A percentile compares a stretch with the other conserved stretches of the same genome.
These are phyloP conservation scores for Beauveria medogensis DNA, from an alignment of 2,329 filamentous ascomycete species.

Conservation along the genomic window DNA sequence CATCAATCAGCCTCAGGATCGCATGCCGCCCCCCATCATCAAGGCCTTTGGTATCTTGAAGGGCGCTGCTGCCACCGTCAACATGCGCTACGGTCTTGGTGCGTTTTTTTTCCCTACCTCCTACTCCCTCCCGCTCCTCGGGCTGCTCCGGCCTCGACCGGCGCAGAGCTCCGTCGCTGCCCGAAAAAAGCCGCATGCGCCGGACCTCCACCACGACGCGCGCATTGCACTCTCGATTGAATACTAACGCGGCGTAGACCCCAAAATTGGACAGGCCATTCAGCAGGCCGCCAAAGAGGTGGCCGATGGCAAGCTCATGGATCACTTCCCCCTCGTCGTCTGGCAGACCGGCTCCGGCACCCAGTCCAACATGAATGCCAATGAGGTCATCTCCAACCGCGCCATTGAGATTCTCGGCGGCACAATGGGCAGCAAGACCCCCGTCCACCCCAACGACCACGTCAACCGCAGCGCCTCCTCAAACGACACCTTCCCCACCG, in stretches of 20 bases:
- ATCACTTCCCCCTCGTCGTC: conserved; percentile 97
- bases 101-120: conserved; percentile 20
- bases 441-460: conserved; percentile 98
- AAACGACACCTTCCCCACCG: conserved; percentile 98
- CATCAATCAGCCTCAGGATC: conserved; percentile 98
- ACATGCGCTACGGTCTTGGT: conserved; percentile 86
- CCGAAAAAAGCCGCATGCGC: conserved; percentile 6
- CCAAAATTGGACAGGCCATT: conserved; percentile 84
- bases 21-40: conserved; percentile 90
- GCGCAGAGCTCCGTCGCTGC: neutral
- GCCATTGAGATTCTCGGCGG: conserved; percentile 97
- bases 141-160: neutral
- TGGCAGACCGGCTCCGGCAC: conserved; percentile 99
- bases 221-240: conserved; percentile 23
- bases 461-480: conserved; percentile 99
- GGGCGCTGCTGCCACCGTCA: conserved; percentile 90
- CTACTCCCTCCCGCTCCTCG: neutral
- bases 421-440: conserved; percentile 92
- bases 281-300: conserved; percentile 92
- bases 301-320: conserved; percentile 82
- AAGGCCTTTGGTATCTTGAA: conserved; percentile 95
- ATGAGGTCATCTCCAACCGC: conserved; percentile 98
- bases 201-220: neutral
- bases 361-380: conserved; percentile 99
- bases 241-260: conserved; percentile 40